These are phyloP conservation scores for Scutellaria baicalensis DNA, from an alignment of 257 asterid species.

Conservation along the genomic window DNA sequence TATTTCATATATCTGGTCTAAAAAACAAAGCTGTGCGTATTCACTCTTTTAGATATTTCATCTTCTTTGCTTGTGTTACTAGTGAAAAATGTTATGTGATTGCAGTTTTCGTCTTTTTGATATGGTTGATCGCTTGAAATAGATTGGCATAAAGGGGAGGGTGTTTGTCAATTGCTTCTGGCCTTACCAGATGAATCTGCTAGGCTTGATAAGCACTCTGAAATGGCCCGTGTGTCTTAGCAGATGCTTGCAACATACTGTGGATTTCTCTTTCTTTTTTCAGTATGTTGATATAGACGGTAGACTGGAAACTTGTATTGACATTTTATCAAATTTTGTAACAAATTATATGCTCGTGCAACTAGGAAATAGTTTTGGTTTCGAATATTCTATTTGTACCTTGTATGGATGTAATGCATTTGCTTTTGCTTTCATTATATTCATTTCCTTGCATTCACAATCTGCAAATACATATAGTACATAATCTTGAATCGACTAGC, in stretches of 20 bases:
- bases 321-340: not conserved
- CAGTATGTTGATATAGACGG: not conserved
- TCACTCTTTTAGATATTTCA: no score
- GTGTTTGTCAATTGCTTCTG: slow-evolving; percentile 4
- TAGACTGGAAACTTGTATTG: not conserved
- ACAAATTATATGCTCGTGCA: not conserved
- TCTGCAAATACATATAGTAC: no score
- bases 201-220: slow-evolving; percentile 1
- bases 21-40: not conserved
- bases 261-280: not conserved
- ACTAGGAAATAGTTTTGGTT: not conserved
- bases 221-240: not conserved
- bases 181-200: slow-evolving; percentile 17
- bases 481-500: no score
- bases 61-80: not conserved
- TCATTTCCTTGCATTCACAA: not conserved
- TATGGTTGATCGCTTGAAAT: slow-evolving; percentile 18
- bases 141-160: slow-evolving; percentile 12
- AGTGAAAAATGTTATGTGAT: not conserved
- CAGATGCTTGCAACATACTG: not conserved
- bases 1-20: not conserved
- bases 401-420: not conserved
- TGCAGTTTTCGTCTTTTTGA: not conserved
- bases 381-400: not conserved
- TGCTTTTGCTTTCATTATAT: not conserved